Base-by-base conservation (phyloP, 805 yeast genomes). In the Nakazawaea laoshanensis region DNA sequence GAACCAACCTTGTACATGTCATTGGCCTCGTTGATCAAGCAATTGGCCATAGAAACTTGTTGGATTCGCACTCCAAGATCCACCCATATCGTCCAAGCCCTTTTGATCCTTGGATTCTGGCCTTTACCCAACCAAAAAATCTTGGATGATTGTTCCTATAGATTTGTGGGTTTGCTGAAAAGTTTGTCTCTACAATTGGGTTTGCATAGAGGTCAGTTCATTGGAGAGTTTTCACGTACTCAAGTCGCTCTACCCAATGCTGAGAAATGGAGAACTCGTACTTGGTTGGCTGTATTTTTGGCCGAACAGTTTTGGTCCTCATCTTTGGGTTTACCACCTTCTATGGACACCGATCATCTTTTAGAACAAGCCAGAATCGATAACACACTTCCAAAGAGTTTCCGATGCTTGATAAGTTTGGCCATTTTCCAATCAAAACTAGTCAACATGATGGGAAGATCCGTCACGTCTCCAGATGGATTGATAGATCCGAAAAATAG, bases 31-130 rank as follows among this genome's bases (percentile, higher is more conserved):
- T 63, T 85, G 26, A 82, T 88, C 43, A 84, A 83, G 47, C 92
- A 84, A 47, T 59, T 87, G 43, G 95, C 95, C 0, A 85, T 85
- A 33, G 94, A 84, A 48, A 84, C 94, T 0, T 86, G 95, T 56
- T 85, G 95, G 94, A 74, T 87, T 30, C 63, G 88, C 37, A 88
- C 96, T 0, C 96, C 96, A 2, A 67, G 96, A 49, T 83, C 95
- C 3, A 84, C 96, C 0, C 95, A 88, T 52, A 88, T 88, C 24
- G 85, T 88, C 6, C 96, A 88, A 50, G 94, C 96, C 0, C 61
- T 88, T 24, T 59, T 88, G 17, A 79, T 88, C n/a, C 61, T 88
- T 19, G 75, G 88, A 19, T 75, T 76, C 11, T 88, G 96, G 96
- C 96, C 96, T 0, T 55, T 88, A 28, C 96, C 96, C 0, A 87